Conservation (phyloP, 305 asterid genomes). For the Fraxinus sp. region DNA sequence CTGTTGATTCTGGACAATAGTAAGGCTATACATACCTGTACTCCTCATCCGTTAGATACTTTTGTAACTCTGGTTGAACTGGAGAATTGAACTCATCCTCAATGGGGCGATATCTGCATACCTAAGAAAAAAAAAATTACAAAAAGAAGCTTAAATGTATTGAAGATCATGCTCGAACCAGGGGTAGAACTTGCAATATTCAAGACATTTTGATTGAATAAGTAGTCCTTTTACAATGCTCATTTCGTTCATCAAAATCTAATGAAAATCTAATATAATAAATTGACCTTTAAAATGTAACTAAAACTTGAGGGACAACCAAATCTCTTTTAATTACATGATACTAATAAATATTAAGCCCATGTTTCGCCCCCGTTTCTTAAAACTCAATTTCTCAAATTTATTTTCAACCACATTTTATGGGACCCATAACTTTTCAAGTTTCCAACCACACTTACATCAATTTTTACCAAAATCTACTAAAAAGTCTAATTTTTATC, state of each 20-base stretch:
- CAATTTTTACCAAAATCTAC: neutral
- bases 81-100: constrained; percentile 89
- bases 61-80: constrained; percentile 71
- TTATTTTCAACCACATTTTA: neutral
- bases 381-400: neutral
- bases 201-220: neutral
- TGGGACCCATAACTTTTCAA: neutral
- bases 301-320: neutral
- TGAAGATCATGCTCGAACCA: constrained; percentile 8
- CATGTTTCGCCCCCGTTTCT: neutral
- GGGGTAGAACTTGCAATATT: constrained; percentile 6
- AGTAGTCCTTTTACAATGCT: neutral
- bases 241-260: neutral
- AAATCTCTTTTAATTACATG: neutral
- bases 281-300: neutral
- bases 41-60: constrained; percentile 80
- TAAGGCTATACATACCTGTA: constrained; percentile 47
- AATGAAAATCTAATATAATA: neutral
- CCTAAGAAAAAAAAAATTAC: constrained; percentile 34
- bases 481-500: neutral
- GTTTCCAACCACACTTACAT: neutral
- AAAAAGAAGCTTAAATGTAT: constrained; percentile 9
- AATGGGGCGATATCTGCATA: constrained; percentile 78
- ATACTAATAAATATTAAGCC: neutral
- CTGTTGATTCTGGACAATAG: neutral